Evolutionary conservation across 1,139 yeast genomes (phyloP), one percentile per base, ranked within the genome.

Genomic region (Kazachstania sp.): DNA sequence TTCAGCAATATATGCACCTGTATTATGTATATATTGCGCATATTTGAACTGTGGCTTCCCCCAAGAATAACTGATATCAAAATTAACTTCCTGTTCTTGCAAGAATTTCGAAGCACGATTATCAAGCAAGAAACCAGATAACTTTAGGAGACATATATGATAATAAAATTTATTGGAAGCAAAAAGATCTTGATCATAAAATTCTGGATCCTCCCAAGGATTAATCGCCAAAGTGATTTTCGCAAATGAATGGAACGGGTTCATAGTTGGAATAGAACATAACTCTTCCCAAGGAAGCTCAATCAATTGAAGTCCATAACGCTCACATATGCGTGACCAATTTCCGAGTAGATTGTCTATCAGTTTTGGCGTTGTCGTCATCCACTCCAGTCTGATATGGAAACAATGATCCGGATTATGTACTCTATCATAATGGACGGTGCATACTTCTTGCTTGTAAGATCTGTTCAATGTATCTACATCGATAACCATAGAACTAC

Each of bases 341-440:
- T 78, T 78, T 38, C 75, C 81, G 30, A 94, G 75, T n/a, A 87
- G 73, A 57, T 92, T 97, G 56, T 94, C 98, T 49, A 94, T 82
- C 44, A 92, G 74, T 59, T 83, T 85, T 0, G 95, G 85, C 0
- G 97, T 87, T 0, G 95, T 82, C 51, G 86, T 86, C 36, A 92
- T 70, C 98, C 99, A 94, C 64, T 92, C 97, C 28, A 92, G 68
- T 46, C 96, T 72, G 35, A 94, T 75, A 59, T 90, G 98, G 69
- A 82, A 94, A 60, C 97, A 90, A 60, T 90, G 95, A 52, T 87
- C 95, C 0, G 97, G 97, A 61, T 90, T 92, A 61, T 88, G 97
- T 3, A 88, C 92, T 47, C 82, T 75, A 63, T 94, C 98, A 59
- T 86, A 86, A 65, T 92, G 97, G 3, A 92, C 88, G 3, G 82